Evolutionary conservation across 1,284 basidiomycete genomes (phyloP).

Genomic region (Coniferiporia weirii): DNA sequence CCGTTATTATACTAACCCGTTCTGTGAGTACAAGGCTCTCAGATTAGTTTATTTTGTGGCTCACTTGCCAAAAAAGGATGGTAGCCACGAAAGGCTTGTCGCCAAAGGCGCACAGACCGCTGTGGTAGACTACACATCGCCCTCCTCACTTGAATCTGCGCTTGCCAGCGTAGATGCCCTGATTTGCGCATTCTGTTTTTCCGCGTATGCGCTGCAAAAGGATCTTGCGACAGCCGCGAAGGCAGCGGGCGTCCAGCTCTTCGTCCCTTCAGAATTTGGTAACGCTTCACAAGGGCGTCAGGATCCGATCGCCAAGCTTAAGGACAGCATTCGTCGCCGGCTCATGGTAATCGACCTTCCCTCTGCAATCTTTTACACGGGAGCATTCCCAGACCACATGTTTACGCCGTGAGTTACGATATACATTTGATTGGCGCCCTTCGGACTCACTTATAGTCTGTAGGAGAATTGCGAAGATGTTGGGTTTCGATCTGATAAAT

Average conservation of each 20-base stretch:
- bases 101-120: conserved; percentile 26
- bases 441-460: conserved; percentile 21
- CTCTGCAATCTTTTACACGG: conserved; percentile 29
- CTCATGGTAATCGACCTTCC: conserved; percentile 31
- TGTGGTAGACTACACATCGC: conserved; percentile 30
- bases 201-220: conserved; percentile 27
- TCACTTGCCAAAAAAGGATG: neutral
- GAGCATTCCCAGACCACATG: conserved; percentile 22
- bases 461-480: conserved; percentile 20
- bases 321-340: conserved; percentile 21
- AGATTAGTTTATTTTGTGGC: neutral
- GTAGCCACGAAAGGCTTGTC: neutral
- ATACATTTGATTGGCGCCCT: neutral
- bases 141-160: conserved; percentile 26
- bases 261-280: conserved; percentile 37
- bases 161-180: conserved; percentile 31
- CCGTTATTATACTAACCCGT: conserved; percentile 20
- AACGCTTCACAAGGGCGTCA: conserved; percentile 24
- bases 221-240: conserved; percentile 34
- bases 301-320: conserved; percentile 20
- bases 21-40: neutral
- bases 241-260: conserved; percentile 33
- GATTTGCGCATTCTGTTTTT: conserved; percentile 29
- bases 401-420: conserved; percentile 10
- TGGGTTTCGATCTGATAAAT: conserved; percentile 21